Evolutionary conservation across 192 early-diverging fungal genomes (phyloP).

Genomic region (Cladochytrium replicatum): DNA sequence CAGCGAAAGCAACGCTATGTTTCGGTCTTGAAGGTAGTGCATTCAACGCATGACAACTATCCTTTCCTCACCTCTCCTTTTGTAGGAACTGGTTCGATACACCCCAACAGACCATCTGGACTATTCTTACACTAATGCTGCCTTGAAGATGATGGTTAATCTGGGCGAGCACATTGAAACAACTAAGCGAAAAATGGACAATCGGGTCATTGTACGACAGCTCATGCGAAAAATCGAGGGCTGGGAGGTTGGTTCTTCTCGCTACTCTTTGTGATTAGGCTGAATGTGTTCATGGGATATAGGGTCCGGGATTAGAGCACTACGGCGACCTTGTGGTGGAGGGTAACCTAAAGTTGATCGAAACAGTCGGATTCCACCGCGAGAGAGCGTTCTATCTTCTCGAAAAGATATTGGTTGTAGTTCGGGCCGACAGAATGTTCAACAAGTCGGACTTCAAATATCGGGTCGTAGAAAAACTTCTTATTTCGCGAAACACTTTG

Average conservation of each 20-base stretch:
- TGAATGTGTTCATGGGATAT: background rate
- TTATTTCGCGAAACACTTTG: conserved; percentile 1
- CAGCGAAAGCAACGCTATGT: conserved; percentile 17
- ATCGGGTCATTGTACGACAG: conserved; percentile 12
- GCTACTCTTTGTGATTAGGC: background rate
- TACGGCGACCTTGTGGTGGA: conserved; percentile 23
- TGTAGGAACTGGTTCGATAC: background rate
- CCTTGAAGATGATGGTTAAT: conserved; percentile 3
- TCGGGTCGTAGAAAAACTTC: conserved; percentile 10
- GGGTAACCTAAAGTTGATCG: conserved; percentile 17
- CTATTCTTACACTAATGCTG: background rate
- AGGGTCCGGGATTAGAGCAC: conserved; percentile 15
- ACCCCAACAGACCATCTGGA: conserved; percentile 9
- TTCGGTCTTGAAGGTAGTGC: background rate
- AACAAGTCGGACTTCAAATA: conserved; percentile 11
- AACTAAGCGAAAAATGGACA: conserved; percentile 11
- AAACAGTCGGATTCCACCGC: conserved; percentile 3
- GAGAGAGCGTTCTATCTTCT: conserved; percentile 25
- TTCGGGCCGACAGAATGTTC: conserved; percentile 2
- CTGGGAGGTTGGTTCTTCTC: conserved; percentile 14
- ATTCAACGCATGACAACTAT: background rate
- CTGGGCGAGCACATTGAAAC: conserved; percentile 11
- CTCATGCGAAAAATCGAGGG: conserved; percentile 11
- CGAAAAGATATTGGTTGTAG: conserved; percentile 17
- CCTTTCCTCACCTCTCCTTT: background rate